Base-by-base conservation (phyloP, 2,329 filamentous ascomycete genomes). In the Epichloe brachyelytri region DNA sequence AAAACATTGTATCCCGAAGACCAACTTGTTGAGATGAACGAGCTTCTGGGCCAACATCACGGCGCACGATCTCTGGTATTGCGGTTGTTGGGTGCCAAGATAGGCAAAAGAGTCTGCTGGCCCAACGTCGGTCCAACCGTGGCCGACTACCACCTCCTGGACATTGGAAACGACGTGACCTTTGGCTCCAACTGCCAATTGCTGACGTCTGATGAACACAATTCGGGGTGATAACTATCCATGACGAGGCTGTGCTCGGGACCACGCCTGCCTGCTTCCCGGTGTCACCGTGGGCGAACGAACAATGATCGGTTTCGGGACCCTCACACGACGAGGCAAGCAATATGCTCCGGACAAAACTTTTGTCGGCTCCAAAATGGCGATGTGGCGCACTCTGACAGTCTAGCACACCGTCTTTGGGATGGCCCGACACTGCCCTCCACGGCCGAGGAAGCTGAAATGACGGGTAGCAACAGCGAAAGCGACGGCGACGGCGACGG, bases 81-180 rank as follows among this genome's bases (percentile, higher is more conserved):
- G 4, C 67, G 76, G 11, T 61, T 71, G 48, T 63, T 79, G 26
- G 77, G 76, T 15, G 73, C 70, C 10, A 72, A 70, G 57, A 67
- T 78, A 37, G 77, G 77, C 26, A 66, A 69, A 56, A 68, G 72
- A 6, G 70, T 79, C 0, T 79, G 78, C 60, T 79, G 76, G 77
- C 76, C 76, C 3, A 75, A 76, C 5, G 76, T 71, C n/a, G 76
- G 76, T 0, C 77, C 76, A 1, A 64, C 63, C 1, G 71, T 79
- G 30, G 67, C 71, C 15, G 74, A 79, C 55, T 79, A 77, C 54
- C 73, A 78, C 53, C 63, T 79, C 1, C 56, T 80, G 14, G 70
- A 79, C 30, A 68, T 80, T 54, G 77, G 77, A 7, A 71, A 79
- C 51, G 73, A 79, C 59, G 76, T 80, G 14, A 75, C 79, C 14